Base-by-base conservation (phyloP, 495 filamentous ascomycete species). In the Penicillium robsamsonii region DNA sequence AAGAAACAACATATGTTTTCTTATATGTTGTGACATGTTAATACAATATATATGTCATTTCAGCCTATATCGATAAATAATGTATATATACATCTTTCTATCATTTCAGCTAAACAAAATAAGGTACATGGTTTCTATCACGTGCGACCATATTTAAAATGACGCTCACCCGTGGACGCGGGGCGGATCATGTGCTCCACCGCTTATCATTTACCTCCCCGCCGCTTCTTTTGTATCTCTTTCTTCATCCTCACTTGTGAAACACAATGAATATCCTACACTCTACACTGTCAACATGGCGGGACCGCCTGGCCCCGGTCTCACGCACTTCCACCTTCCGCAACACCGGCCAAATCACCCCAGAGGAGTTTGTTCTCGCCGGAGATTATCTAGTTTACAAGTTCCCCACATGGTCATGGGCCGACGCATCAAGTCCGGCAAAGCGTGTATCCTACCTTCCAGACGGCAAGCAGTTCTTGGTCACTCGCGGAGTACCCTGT, bases 351-450 rank as follows among this genome's bases (percentile, higher is more conserved):
- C 87, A 97, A 73, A 91, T 99, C 74, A 97, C 95, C 0, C 93
- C 93, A 41, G 95, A 97, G 68, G 94, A 99, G 80, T 99, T 99
- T 70, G 79, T 96, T 15, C 86, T 87, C 4, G 95, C 94, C 3
- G 94, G 95, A 61, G 94, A 99, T 76, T 99, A 97, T 73, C 88
- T 99, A 38, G 92, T 96, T 66, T 96, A 93, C 84, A 97, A 96
- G 77, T 99, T 99, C 73, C 94, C 94, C 6, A 94, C 93, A 44
- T 99, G 94, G 94, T 87, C 90, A n/a, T 99, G 94, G 94, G 83
- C 85, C 55, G 90, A 93, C 62, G 92, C 92, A 46, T 90, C 92
- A 10, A 81, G 82, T 18, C 81, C 86, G 3, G 77, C 83, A 30
- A 89, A 91, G 64, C 89, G 92, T 46, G 89, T 89, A 17, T 72